A percentile compares a stretch with the other conserved stretches of the same genome.
These are phyloP conservation scores for Xylariales sp. DNA, from an alignment of 2,329 filamentous ascomycete species.

Conservation along the genomic window DNA sequence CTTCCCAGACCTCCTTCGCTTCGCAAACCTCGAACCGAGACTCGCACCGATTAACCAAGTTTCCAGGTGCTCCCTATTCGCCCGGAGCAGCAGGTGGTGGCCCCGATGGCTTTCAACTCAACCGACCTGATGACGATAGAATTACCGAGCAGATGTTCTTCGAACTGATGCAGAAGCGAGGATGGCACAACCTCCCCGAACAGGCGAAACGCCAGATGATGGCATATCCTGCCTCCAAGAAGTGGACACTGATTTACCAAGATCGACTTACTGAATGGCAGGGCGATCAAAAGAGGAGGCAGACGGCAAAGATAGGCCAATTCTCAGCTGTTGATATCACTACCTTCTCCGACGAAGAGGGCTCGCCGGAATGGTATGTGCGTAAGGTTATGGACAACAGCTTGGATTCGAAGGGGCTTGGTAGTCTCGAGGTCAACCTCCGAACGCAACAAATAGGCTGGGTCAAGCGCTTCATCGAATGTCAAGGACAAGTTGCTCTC, in stretches of 20 bases:
- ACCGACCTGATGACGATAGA: slow-evolving; percentile 72
- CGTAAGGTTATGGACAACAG: slow-evolving; percentile 94
- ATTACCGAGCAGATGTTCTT: slow-evolving; percentile 89
- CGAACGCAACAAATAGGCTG: slow-evolving; percentile 95
- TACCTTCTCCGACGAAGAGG: slow-evolving; percentile 77
- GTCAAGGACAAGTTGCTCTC: slow-evolving; percentile 91
- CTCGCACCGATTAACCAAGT: slow-evolving; percentile 53
- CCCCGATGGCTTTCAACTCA: slow-evolving; percentile 55
- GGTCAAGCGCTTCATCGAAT: slow-evolving; percentile 95
- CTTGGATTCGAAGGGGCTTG: slow-evolving; percentile 85
- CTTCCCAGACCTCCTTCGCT: slow-evolving; percentile 51
- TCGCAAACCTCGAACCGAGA: slow-evolving; percentile 47
- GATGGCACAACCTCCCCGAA: slow-evolving; percentile 95
- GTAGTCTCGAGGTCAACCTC: slow-evolving; percentile 89
- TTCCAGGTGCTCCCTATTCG: slow-evolving; percentile 31
- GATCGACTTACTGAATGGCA: slow-evolving; percentile 91
- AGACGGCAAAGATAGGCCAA: slow-evolving; percentile 67
- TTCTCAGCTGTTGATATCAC: slow-evolving; percentile 67
- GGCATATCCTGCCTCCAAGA: slow-evolving; percentile 89
- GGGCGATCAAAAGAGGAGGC: slow-evolving; percentile 84
- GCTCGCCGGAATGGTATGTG: slow-evolving; percentile 97
- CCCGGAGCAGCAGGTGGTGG: slow-evolving; percentile 9
- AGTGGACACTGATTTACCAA: slow-evolving; percentile 96
- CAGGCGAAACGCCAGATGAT: slow-evolving; percentile 94
- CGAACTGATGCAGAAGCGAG: slow-evolving; percentile 93